phyloP scores from a whole-genome alignment of 1,284 basidiomycete genomes.

The Rugosomyces carneus region DNA sequence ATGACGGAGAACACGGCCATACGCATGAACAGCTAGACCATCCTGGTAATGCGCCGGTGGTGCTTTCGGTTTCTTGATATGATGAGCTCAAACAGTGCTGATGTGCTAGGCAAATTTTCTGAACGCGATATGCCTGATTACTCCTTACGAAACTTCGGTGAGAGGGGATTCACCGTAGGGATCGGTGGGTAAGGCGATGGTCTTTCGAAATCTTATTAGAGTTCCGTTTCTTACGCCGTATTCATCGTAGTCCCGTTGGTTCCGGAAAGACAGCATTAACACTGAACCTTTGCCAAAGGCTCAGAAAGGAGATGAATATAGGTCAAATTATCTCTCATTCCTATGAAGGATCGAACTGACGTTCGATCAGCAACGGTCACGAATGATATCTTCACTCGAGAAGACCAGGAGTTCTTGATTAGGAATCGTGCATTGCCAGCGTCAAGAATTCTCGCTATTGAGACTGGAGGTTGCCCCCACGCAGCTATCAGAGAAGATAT shows the following conservation, averaged over 20 bases:
- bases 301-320: constrained; percentile 86
- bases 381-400: constrained; percentile 95
- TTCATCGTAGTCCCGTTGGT: constrained; percentile 73
- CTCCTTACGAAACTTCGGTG: constrained; percentile 77
- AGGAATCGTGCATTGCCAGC: constrained; percentile 83
- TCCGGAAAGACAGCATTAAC: constrained; percentile 97
- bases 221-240: background rate
- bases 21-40: constrained; percentile 89
- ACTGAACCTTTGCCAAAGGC: constrained; percentile 82
- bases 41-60: constrained; percentile 47
- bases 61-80: background rate
- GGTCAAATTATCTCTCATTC: constrained; percentile 39
- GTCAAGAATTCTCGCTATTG: constrained; percentile 90
- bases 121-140: constrained; percentile 94
- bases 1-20: constrained; percentile 37
- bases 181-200: constrained; percentile 80
- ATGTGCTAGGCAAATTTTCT: constrained; percentile 73
- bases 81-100: constrained; percentile 1
- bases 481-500: constrained; percentile 97
- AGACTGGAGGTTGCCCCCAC: constrained; percentile 95
- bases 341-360: constrained; percentile 15
- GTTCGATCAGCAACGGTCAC: constrained; percentile 73
- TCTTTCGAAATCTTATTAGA: background rate
- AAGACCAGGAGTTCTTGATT: constrained; percentile 97
- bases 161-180: constrained; percentile 94